Base-by-base conservation (phyloP, 139 green algal genomes). In the Chlamydomonas incerta region DNA sequence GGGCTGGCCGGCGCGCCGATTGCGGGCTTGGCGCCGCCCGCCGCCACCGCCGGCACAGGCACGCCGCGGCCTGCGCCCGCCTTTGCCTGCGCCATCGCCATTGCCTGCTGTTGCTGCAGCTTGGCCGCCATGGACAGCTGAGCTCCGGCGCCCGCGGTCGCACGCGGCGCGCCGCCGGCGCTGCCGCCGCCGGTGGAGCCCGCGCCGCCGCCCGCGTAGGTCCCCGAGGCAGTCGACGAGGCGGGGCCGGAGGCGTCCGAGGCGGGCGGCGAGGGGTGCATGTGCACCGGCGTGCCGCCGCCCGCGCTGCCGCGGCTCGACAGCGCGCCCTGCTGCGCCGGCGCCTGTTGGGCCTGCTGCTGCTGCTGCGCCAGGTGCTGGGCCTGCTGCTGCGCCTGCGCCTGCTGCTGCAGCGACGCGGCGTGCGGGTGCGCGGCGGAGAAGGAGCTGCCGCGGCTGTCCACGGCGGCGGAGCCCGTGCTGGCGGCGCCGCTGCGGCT, bases 51-150 rank as follows among this genome's bases (percentile, higher is more conserved):
- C 8, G 41, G 41, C 41, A 5, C 41, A 5, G 41, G 41, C 41
- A 50, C 41, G 41, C 5, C 41, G 8, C 41, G 41, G 41, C 41
- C 41, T 5, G 41, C 41, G 41, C 41, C 41, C 41, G 41, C 41
- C 41, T 50, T 50, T 5, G 41, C 41, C 6, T 5, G 6, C 41
- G 41, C 41, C 8, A 50, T 8, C 5, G 41, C 41, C 41, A 13
- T 5, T 8, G 41, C 41, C 41, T 50, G 41, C 41, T 50, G 41
- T 67, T 85, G 80, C 80, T 85, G 80, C 50, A 85, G 65, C 80
- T 85, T 85, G 31, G 80, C 80, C 3, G 80, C 80, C 80, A 85
- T 85, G 50, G 66, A 77, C 34, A 85, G 41, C 28, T 8, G 17
- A 3, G 35, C n/a, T 26, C 62, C 62, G 8, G 31, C 20, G 23